Conservation (phyloP, 257 asterid species). For the Solanum verrucosum region DNA sequence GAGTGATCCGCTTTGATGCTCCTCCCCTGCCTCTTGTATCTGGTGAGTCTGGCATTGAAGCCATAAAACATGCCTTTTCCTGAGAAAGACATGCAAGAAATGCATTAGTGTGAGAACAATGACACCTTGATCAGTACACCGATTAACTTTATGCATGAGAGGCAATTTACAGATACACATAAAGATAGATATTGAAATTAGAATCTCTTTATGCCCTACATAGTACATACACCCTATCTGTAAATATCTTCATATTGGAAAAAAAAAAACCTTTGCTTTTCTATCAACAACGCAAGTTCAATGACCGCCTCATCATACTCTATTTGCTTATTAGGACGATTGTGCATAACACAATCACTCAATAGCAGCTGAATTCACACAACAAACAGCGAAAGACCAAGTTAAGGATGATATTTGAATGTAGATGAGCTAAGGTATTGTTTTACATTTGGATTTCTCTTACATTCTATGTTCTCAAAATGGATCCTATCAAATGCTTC, state of each 20-base stretch:
- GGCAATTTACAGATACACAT: neutral
- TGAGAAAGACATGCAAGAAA: constrained; percentile 5
- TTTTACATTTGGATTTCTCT: neutral
- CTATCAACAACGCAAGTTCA: neutral
- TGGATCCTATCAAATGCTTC: neutral
- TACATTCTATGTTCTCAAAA: neutral
- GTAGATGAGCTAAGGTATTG: neutral
- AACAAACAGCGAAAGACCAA: neutral
- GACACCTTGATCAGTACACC: neutral
- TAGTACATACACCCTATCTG: neutral
- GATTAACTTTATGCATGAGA: neutral
- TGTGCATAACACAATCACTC: neutral
- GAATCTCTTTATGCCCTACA: neutral
- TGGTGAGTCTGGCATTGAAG: constrained; percentile 47
- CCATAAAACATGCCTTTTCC: constrained; percentile 67
- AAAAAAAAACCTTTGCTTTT: neutral
- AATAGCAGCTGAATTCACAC: neutral
- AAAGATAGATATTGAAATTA: neutral
- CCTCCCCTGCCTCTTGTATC: constrained; percentile 48
- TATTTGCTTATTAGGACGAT: neutral
- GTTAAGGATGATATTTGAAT: neutral
- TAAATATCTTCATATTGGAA: neutral
- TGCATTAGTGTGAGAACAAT: neutral
- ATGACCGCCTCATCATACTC: neutral
- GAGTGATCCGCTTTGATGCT: constrained; percentile 40